Percentiles rank a stretch among this genome's conserved stretches.
Evolutionary conservation across 2,329 filamentous ascomycete species (phyloP).

Genomic region (Atkinsonella texensis): DNA sequence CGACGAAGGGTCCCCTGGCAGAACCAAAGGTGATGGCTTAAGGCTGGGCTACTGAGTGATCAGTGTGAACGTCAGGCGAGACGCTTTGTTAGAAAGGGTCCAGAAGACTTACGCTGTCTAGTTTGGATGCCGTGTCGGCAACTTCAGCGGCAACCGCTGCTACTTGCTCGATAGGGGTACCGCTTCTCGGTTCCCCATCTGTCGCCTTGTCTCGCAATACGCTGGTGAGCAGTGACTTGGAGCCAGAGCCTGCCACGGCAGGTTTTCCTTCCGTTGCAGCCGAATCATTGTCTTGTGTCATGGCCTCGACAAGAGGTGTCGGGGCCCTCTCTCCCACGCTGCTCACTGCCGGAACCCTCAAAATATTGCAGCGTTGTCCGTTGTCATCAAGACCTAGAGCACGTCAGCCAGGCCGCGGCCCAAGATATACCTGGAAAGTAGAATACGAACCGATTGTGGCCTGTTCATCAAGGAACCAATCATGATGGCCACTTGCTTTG

Average conservation of each 20-base stretch:
- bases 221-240: constrained; percentile 5
- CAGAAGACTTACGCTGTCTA: constrained; percentile 19
- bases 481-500: constrained; percentile 51
- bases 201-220: constrained; percentile 14
- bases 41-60: constrained; percentile 9
- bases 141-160: constrained; percentile 32
- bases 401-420: not conserved
- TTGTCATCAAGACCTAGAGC: constrained; percentile 3
- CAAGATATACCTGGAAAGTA: not conserved
- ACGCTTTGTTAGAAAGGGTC: not conserved
- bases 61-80: constrained; percentile 10
- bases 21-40: constrained; percentile 1
- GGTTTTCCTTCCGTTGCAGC: constrained; percentile 1
- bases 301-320: constrained; percentile 7
- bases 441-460: constrained; percentile 39
- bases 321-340: not conserved
- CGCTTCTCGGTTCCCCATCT: constrained; percentile 15
- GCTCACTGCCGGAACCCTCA: constrained; percentile 11
- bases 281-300: constrained; percentile 1
- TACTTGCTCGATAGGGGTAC: constrained; percentile 28
- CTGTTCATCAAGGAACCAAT: constrained; percentile 57
- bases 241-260: not conserved
- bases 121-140: constrained; percentile 26
- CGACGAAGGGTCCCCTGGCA: not conserved
- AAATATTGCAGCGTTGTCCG: constrained; percentile 9